phyloP scores from a whole-genome alignment of 306 rosid species.

The Vigna hirtella region DNA sequence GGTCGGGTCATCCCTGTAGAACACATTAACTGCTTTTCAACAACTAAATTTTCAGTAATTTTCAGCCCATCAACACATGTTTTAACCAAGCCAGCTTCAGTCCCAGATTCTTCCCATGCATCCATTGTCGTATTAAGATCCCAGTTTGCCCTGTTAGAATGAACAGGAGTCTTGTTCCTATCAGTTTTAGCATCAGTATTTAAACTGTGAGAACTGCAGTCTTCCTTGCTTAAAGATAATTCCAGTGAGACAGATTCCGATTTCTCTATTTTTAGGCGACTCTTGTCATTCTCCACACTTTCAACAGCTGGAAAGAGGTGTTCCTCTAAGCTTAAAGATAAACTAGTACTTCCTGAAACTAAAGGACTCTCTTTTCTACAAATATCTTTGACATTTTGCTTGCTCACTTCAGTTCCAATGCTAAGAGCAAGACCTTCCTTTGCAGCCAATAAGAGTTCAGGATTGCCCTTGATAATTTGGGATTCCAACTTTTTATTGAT shows the following conservation, averaged over 20 bases:
- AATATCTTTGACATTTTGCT: constrained; percentile 46
- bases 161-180: constrained; percentile 37
- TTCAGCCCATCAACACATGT: constrained; percentile 46
- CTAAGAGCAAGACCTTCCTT: constrained; percentile 53
- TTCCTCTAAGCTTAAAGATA: constrained; percentile 62
- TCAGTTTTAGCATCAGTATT: constrained; percentile 45
- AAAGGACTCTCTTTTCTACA: constrained; percentile 51
- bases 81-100: constrained; percentile 51
- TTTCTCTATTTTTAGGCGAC: constrained; percentile 43
- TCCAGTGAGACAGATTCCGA: constrained; percentile 59
- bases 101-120: constrained; percentile 77
- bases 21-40: constrained; percentile 45
- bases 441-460: constrained; percentile 59
- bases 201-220: constrained; percentile 44
- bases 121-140: constrained; percentile 97
- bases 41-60: constrained; percentile 34
- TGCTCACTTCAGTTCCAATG: constrained; percentile 49
- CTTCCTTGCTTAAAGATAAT: constrained; percentile 72
- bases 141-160: constrained; percentile 86
- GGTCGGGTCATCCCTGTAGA: constrained; percentile 43
- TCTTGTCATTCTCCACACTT: constrained; percentile 38
- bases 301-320: constrained; percentile 48
- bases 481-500: constrained; percentile 38
- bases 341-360: constrained; percentile 51
- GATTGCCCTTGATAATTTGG: constrained; percentile 48